Conservation (phyloP, 1,284 basidiomycete genomes). For the Rhodotorula glutinis region DNA sequence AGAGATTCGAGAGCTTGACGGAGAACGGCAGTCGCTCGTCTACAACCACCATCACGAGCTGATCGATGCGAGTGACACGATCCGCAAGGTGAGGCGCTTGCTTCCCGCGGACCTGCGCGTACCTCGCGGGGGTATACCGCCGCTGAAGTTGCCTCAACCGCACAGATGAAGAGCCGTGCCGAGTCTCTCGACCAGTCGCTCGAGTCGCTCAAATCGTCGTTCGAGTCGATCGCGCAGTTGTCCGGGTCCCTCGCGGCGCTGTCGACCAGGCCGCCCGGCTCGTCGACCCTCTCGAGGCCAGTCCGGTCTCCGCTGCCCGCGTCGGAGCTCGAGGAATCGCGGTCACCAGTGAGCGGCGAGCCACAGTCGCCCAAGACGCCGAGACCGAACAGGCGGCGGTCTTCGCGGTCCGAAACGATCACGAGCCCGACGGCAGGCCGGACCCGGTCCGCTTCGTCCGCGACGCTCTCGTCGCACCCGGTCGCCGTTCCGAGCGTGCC, state of each 20-base stretch:
- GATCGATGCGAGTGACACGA: conserved; percentile 80
- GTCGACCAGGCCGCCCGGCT: neutral
- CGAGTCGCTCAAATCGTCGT: conserved; percentile 71
- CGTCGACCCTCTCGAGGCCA: neutral
- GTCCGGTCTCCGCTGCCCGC: neutral
- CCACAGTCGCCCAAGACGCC: neutral
- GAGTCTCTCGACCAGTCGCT: conserved; percentile 75
- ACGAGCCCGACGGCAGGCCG: neutral
- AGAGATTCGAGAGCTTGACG: conserved; percentile 83
- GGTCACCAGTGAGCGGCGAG: neutral
- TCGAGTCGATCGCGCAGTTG: conserved; percentile 77
- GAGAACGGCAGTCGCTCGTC: conserved; percentile 82
- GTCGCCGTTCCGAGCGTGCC: neutral
- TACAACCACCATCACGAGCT: conserved; percentile 94
- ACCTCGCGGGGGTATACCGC: too few relatives aligned
- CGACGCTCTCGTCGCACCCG: neutral
- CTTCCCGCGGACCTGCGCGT: too few relatives aligned
- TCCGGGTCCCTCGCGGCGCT: conserved; percentile 60
- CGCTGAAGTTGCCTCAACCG: neutral
- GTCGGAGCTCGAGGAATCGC: neutral
- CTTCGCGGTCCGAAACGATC: neutral
- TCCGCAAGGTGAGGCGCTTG: conserved; percentile 70
- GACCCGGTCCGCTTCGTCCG: conserved; percentile 1
- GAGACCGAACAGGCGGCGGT: neutral
- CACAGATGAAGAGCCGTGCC: conserved; percentile 75